Evolutionary conservation across 1,139 yeast species (phyloP).

Genomic region (Kurtzmaniella natalensis): DNA sequence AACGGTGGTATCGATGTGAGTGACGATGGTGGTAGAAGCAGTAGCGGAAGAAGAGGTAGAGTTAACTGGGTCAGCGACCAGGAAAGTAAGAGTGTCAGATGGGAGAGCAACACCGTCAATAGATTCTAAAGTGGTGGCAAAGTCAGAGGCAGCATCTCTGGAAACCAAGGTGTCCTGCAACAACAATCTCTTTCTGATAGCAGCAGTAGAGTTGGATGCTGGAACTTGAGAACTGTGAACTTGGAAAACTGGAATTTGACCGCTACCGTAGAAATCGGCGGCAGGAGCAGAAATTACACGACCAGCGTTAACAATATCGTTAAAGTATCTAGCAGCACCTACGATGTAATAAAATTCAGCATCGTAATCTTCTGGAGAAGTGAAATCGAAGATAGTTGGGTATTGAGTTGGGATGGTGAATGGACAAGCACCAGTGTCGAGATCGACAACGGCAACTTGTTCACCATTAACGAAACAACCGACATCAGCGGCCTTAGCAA

Average conservation of each 20-base stretch:
- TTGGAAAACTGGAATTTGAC: slow-evolving; percentile 25
- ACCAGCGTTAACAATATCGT: slow-evolving; percentile 35
- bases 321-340: slow-evolving; percentile 25
- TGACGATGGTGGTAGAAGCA: slow-evolving; percentile 8
- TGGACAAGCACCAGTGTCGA: slow-evolving; percentile 39
- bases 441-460: slow-evolving; percentile 32
- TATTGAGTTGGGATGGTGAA: slow-evolving; percentile 29
- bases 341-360: slow-evolving; percentile 35
- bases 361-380: slow-evolving; percentile 27
- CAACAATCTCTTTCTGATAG: slow-evolving; percentile 39
- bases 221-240: slow-evolving; percentile 27
- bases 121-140: slow-evolving; percentile 24
- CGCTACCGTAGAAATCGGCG: slow-evolving; percentile 19
- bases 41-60: slow-evolving; percentile 11
- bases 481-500: slow-evolving; percentile 25
- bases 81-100: slow-evolving; percentile 15
- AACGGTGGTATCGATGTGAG: slow-evolving; percentile 7
- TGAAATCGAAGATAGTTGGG: slow-evolving; percentile 25
- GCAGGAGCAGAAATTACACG: slow-evolving; percentile 34
- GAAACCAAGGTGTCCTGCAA: slow-evolving; percentile 12
- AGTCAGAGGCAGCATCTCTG: slow-evolving; percentile 31
- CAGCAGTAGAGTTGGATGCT: slow-evolving; percentile 38
- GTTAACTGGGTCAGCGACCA: slow-evolving; percentile 20
- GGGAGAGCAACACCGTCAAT: slow-evolving; percentile 21
- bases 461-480: slow-evolving; percentile 36